Evolutionary conservation across 305 asterid genomes (phyloP).

Genomic region (Coffea humblotiana): DNA sequence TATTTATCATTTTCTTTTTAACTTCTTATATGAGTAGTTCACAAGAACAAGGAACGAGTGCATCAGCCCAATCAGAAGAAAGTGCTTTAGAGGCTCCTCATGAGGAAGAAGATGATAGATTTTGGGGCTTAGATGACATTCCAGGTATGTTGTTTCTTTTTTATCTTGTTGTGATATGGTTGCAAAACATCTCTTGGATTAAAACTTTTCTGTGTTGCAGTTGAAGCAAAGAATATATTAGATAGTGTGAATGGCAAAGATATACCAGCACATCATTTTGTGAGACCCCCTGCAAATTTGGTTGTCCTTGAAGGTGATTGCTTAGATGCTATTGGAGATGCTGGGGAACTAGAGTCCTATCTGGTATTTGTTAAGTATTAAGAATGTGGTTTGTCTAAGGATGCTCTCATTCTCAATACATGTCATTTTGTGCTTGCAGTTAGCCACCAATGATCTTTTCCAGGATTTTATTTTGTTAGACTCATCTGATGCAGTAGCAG

Average conservation of each 20-base stretch:
- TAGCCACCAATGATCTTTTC: constrained; percentile 79
- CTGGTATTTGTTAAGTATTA: constrained; percentile 53
- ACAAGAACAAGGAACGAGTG: constrained; percentile 51
- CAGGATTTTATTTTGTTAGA: constrained; percentile 85
- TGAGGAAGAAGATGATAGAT: constrained; percentile 57
- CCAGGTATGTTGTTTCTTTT: constrained; percentile 50
- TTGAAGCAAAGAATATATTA: constrained; percentile 65
- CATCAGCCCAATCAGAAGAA: constrained; percentile 46
- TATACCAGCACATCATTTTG: constrained; percentile 40
- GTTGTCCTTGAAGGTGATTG: constrained; percentile 98
- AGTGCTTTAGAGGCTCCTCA: constrained; percentile 37
- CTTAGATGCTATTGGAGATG: constrained; percentile 71
- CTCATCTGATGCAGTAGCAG: constrained; percentile 67
- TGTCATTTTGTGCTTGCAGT: constrained; percentile 50
- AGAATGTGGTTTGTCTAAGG: constrained; percentile 4
- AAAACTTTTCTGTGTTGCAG: constrained; percentile 43
- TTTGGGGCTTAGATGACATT: constrained; percentile 80
- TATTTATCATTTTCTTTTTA: not conserved
- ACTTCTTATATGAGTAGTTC: constrained; percentile 46
- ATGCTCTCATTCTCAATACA: constrained; percentile 19
- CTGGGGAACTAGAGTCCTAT: constrained; percentile 92
- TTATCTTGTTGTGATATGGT: constrained; percentile 17
- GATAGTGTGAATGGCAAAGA: constrained; percentile 50
- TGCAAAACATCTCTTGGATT: constrained; percentile 15
- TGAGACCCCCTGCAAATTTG: constrained; percentile 86